Conservation (phyloP, 2,329 filamentous ascomycete species). For the Stagonosporopsis chrysanthemi region DNA sequence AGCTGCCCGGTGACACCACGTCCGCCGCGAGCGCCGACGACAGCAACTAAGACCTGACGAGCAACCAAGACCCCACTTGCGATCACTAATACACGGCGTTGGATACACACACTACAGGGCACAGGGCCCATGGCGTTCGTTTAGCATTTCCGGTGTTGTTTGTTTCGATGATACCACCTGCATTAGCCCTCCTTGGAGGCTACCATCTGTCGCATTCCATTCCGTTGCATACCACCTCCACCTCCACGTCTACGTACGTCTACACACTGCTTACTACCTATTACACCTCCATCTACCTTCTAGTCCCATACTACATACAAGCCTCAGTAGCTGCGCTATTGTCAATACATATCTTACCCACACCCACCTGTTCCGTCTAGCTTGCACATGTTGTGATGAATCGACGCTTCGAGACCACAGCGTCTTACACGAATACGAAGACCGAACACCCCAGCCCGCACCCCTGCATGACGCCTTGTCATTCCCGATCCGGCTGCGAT, state of each 20-base stretch:
- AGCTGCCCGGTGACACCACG: constrained; percentile 43
- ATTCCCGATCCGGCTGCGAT: constrained; percentile 4
- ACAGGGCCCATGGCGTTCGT: constrained; percentile 29
- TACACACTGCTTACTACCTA: constrained; percentile 4
- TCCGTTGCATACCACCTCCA: constrained; percentile 3
- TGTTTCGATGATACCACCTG: constrained; percentile 40
- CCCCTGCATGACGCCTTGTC: neutral
- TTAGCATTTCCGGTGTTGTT: constrained; percentile 39
- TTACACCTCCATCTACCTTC: constrained; percentile 10
- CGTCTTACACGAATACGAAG: constrained; percentile 1
- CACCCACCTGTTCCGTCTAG: neutral
- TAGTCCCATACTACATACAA: constrained; percentile 15
- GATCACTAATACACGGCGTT: constrained; percentile 3
- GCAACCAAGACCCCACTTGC: neutral
- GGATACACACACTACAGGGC: constrained; percentile 15
- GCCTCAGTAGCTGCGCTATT: constrained; percentile 18
- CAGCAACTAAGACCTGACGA: constrained; percentile 31
- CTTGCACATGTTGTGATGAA: neutral
- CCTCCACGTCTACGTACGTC: neutral
- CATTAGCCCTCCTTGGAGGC: constrained; percentile 15
- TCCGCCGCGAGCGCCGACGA: constrained; percentile 38
- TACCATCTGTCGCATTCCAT: constrained; percentile 8
- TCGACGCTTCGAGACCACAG: neutral
- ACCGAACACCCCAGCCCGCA: neutral
- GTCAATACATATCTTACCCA: constrained; percentile 16